phyloP scores from a whole-genome alignment of 148 eudicot species.

The Suaeda aralocaspica region DNA sequence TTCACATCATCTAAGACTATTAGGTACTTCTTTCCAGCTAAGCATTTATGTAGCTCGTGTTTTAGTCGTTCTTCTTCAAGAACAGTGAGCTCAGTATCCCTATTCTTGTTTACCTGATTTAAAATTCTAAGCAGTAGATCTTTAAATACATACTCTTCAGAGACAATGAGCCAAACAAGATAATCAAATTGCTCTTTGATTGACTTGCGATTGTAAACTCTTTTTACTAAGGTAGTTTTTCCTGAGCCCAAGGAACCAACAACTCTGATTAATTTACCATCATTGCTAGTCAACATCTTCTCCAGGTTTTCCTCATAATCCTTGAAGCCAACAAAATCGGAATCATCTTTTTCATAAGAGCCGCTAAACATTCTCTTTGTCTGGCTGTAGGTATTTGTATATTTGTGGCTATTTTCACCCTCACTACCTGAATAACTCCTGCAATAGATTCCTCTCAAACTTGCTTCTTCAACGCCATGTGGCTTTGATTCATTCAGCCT shows the following conservation, averaged over 20 bases:
- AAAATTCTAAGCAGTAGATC: slow-evolving; percentile 14
- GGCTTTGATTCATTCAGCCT: not conserved
- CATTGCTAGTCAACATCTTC: not conserved
- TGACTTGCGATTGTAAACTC: slow-evolving; percentile 15
- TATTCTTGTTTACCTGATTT: slow-evolving; percentile 13
- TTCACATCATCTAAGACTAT: slow-evolving; percentile 21
- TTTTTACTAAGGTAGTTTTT: slow-evolving; percentile 24
- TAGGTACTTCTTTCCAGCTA: slow-evolving; percentile 1
- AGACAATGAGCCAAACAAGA: slow-evolving; percentile 26
- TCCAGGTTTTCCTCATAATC: not conserved
- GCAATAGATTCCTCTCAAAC: not conserved
- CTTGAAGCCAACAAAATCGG: slow-evolving; percentile 13
- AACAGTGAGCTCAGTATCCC: slow-evolving; percentile 14
- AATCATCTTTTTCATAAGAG: slow-evolving; percentile 5
- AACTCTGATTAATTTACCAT: not conserved
- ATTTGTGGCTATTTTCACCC: not conserved
- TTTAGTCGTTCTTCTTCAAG: not conserved
- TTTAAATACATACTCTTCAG: not conserved
- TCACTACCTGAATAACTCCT: not conserved
- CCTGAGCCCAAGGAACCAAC: slow-evolving; percentile 25
- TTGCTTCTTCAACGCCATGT: not conserved
- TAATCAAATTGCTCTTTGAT: slow-evolving; percentile 15
- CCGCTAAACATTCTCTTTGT: not conserved
- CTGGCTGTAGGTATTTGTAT: not conserved
- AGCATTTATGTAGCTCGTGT: not conserved